Evolutionary conservation across 306 rosid genomes (phyloP).

Genomic region (Begonia fuchsioides): DNA sequence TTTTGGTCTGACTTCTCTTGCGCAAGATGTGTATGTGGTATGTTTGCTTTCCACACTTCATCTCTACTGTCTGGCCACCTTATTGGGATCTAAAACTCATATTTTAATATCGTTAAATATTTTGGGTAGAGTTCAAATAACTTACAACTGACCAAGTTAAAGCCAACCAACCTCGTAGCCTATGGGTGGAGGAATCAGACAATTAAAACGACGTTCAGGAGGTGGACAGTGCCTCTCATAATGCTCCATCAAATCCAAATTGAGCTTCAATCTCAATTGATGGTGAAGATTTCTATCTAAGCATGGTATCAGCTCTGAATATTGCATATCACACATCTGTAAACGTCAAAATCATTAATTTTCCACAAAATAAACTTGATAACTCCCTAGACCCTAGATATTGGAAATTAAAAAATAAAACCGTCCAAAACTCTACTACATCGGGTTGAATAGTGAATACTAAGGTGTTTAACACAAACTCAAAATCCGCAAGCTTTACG

Average conservation of each 20-base stretch:
- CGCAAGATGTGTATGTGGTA: conserved; percentile 50
- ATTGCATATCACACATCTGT: conserved; percentile 31
- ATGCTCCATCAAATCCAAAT: conserved; percentile 24
- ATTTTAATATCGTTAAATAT: conserved; percentile 6
- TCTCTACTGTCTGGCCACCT: conserved; percentile 57
- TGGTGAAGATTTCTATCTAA: conserved; percentile 34
- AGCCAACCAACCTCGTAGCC: conserved; percentile 34
- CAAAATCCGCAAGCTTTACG: background rate
- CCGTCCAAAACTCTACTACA: conserved; percentile 1
- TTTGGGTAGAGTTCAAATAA: background rate
- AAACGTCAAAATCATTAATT: too few species aligned
- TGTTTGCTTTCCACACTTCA: conserved; percentile 63
- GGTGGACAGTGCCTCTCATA: conserved; percentile 56
- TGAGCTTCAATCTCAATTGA: conserved; percentile 35
- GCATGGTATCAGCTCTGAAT: conserved; percentile 48
- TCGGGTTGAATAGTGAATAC: background rate
- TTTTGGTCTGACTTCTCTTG: too few species aligned
- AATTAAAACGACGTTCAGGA: conserved; percentile 37
- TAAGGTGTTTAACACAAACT: too few species aligned
- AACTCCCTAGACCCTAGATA: too few species aligned
- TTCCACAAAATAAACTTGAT: too few species aligned
- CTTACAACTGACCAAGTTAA: background rate
- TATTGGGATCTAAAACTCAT: conserved; percentile 41
- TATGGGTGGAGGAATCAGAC: conserved; percentile 38
- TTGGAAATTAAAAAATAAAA: background rate